Evolutionary conservation across 2,329 filamentous ascomycete genomes (phyloP).

Genomic region (Fusarium albosuccineum): DNA sequence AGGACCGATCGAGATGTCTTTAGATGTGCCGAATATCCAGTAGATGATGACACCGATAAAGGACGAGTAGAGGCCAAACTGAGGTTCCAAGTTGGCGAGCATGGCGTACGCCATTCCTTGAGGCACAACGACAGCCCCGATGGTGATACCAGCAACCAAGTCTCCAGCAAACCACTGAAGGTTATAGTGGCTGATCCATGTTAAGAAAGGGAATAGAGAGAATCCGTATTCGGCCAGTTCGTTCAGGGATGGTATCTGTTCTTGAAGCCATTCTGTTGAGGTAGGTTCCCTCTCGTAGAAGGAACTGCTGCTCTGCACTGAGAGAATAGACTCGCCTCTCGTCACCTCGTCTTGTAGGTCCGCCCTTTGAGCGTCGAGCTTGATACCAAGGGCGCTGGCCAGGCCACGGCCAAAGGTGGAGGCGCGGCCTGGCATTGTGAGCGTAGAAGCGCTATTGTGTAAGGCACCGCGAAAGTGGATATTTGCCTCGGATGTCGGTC

Average conservation of each 20-base stretch:
- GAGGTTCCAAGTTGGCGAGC: conserved; percentile 80
- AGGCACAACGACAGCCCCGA: conserved; percentile 83
- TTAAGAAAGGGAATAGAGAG: conserved; percentile 86
- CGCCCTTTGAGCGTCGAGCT: conserved; percentile 71
- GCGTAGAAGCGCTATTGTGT: background rate
- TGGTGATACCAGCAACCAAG: conserved; percentile 78
- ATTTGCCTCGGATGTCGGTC: background rate
- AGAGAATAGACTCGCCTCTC: conserved; percentile 84
- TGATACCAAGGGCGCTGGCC: conserved; percentile 86
- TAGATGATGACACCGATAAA: conserved; percentile 97
- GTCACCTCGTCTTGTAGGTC: conserved; percentile 71
- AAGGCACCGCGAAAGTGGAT: background rate
- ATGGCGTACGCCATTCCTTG: conserved; percentile 96
- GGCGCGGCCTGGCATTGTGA: conserved; percentile 33
- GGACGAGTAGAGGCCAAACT: conserved; percentile 88
- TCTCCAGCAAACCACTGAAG: conserved; percentile 89
- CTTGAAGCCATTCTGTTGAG: conserved; percentile 76
- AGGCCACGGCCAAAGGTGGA: conserved; percentile 77
- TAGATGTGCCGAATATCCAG: conserved; percentile 98
- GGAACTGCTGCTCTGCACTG: conserved; percentile 77
- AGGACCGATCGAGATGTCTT: conserved; percentile 97
- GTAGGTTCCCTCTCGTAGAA: conserved; percentile 89
- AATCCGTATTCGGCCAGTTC: conserved; percentile 72
- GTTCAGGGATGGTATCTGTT: conserved; percentile 69
- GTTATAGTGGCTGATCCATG: conserved; percentile 94